Evolutionary conservation across 345 rosid genomes (phyloP), one percentile per base, ranked within the genome.

Genomic region (Moringa oleifera): DNA sequence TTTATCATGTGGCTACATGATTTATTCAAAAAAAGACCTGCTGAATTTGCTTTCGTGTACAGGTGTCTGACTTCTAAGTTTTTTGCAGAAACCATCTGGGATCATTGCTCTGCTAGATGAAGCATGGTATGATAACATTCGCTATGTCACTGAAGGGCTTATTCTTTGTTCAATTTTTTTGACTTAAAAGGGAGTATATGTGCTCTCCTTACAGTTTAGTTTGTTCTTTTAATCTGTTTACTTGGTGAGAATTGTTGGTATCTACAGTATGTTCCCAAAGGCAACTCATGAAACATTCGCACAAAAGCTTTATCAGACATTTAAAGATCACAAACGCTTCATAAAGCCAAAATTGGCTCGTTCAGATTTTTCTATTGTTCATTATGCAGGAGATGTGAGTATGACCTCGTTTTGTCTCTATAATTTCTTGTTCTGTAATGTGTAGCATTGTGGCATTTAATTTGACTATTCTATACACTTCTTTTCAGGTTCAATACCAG

Each of bases 371-470:
- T 81, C 94, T 9, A 73, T 93, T 62, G 77, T 74, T 68, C 98
- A 90, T 73, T 93, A 87, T 71, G 98, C 97, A 56, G 97, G 98
- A 73, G 96, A 93, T 75, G 97, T 87, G 63, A 79, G 79, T 58
- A n/a, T n/a, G n/a, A n/a, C 68, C 7, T 52, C 55, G 49, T 59
- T 70, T 56, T 68, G 58, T 45, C 41, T 46, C 28, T 47, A 25
- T 58, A 25, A 59, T 23, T 18, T 47, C 2, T 53, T 55, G 11
- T 67, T 56, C 28, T 47, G 25, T 50, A 49, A 31, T 31, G 19
- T 51, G 17, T 16, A 51, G 16, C 4, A 11, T 37, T 57, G 51
- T 59, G 37, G 23, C 37, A 33, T 33, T 57, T 51, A 51, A 70
- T 63, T 46, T 51, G 58, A 62, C 69, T 31, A 52, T 73, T 60